Conservation (phyloP, 371 early-diverging fungal genomes). For the Lichtheimia ornata region DNA sequence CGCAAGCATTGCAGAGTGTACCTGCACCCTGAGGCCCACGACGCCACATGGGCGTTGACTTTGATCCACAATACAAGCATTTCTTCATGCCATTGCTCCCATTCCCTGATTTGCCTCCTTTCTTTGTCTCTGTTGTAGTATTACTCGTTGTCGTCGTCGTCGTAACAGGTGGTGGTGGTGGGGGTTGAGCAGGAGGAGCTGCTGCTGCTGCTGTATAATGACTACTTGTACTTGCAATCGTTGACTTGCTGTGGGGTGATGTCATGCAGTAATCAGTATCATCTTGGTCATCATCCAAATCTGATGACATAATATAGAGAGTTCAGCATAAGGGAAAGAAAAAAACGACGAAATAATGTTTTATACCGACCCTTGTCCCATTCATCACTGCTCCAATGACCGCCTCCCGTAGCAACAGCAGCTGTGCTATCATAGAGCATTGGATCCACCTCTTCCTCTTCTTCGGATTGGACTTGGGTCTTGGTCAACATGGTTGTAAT, state of each 20-base stretch:
- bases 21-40: slow-evolving; percentile 81
- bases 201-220: neutral
- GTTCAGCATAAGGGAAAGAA: no score
- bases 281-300: slow-evolving; percentile 8
- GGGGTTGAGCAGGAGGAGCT: neutral
- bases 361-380: neutral
- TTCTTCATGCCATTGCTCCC: slow-evolving; percentile 29
- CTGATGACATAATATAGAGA: neutral
- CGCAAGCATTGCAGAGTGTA: slow-evolving; percentile 89
- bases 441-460: slow-evolving; percentile 7
- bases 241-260: slow-evolving; percentile 11
- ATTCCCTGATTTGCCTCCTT: neutral
- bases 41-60: slow-evolving; percentile 90
- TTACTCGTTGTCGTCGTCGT: neutral
- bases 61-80: slow-evolving; percentile 81
- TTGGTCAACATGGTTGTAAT: slow-evolving; percentile 10
- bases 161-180: neutral
- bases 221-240: neutral
- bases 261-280: slow-evolving; percentile 10
- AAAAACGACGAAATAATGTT: no score
- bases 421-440: neutral
- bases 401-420: neutral
- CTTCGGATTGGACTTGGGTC: slow-evolving; percentile 13
- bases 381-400: neutral
- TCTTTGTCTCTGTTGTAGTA: neutral